Evolutionary conservation across 2,329 filamentous ascomycete genomes (phyloP), one percentile per base, ranked within the genome.

Genomic region (Colletotrichum costaricense): DNA sequence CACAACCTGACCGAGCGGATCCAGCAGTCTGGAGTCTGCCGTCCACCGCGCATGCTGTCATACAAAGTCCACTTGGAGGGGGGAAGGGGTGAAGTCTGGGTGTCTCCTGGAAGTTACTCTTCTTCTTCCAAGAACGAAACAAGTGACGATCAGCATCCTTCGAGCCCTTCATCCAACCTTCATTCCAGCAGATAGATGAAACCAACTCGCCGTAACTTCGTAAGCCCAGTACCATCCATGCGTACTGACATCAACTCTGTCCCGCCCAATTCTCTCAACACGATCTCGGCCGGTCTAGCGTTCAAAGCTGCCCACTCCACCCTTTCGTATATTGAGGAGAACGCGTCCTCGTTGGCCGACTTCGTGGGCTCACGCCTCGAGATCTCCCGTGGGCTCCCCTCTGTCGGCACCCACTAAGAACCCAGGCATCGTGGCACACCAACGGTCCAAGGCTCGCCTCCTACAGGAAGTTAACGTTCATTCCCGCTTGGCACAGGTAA

Each of bases 131-230:
- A 24, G 22, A 59, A 55, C 52, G 60, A 64, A 69, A 60, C 55
- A 73, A 65, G 70, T 69, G 66, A 73, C 60, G 70, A 73, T 73
- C 70, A 70, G 70, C 70, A 33, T 69, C 42, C 54, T 60, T 22
- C 4, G 24, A 46, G 38, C 58, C 69, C 57, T 73, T 73, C 59
- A 60, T 69, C 49, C 59, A 35, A 69, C 38, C 56, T 22, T 73
- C 42, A 70, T 69, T 73, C 55, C 67, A 65, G 26, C 70, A 69
- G 66, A 56, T 69, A 60, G 60, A 73, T 69, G 70, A 69, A 49
- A 56, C 28, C 28, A 63, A 42, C 11, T 46, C 62, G 54, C 38
- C 26, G 60, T 38, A 38, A 38, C 35, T 38, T 38, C 35, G 35
- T 46, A 46, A 46, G 33, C 26, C 57, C 52, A 30, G 57, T 42